Base-by-base conservation (phyloP, 2,329 filamentous ascomycete species). In the Botrytis fabae region DNA sequence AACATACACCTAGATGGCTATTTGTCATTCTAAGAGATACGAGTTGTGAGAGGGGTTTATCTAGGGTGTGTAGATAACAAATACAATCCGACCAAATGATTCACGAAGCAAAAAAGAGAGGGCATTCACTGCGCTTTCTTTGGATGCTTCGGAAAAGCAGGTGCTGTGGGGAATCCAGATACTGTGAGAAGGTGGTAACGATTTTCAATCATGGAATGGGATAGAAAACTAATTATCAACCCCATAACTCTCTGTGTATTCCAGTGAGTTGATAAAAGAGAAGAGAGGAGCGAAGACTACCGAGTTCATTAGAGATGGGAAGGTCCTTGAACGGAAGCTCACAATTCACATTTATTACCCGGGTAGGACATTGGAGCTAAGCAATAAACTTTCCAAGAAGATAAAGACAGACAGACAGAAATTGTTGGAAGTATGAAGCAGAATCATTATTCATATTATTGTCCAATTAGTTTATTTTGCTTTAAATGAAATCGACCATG, bases 231-330 rank as follows among this genome's bases (percentile, higher is more conserved):
- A 18, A 3, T 6, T 28, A 18, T 4, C 14, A 9, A 28, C 8
- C 14, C n/a, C 6, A 9, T 57, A 28, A 9, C 2, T 14, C 14
- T 28, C 7, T 1, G 0, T 28, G 2, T 18, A 7, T 5, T 28
- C 18, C 18, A 18, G 51, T 18, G 51, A 12, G 14, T 57, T 57
- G 51, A 57, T n/a, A 9, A 57, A 0, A 32, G 51, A 54, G 25
- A 7, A 8, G n/a, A 28, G 48, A 51, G 48, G 48, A 51, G 22
- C n/a, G 5, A n/a, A 54, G 5, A 14, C 12, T 12, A 10, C 12
- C 12, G 48, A 12, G 25, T 51, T 4, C 4, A 14, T 2, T 51
- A 1, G 6, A n/a, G 0, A 63, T 28, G 1, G 10, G 2, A 8
- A n/a, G 7, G 3, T 63, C 28, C n/a, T 16, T 63, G 9, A 18